Evolutionary conservation across 768 basidiomycete genomes (phyloP).

Genomic region (Leucosporidium yakuticum): DNA sequence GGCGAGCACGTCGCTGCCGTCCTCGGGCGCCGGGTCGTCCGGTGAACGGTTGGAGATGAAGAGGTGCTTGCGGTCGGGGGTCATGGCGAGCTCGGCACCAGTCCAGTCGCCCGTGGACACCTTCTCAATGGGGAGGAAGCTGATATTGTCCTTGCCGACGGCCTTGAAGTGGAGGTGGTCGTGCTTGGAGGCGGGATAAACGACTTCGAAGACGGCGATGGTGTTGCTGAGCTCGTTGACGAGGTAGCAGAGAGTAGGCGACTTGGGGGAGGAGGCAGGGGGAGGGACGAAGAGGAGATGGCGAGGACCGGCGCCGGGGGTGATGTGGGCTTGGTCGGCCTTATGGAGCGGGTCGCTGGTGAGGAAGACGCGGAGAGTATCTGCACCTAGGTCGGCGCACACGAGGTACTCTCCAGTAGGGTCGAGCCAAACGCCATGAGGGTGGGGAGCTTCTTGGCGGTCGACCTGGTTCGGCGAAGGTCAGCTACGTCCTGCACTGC

Average conservation of each 20-base stretch:
- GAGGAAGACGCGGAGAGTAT: conserved; percentile 13
- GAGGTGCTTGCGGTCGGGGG: conserved; percentile 3
- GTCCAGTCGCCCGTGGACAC: conserved; percentile 12
- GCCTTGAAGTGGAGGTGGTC: not conserved
- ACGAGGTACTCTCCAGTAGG: conserved; percentile 23
- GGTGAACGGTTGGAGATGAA: conserved; percentile 30
- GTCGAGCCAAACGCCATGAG: conserved; percentile 30
- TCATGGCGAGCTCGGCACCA: conserved; percentile 25
- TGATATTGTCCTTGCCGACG: conserved; percentile 12
- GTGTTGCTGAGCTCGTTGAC: conserved; percentile 20
- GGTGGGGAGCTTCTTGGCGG: conserved; percentile 26
- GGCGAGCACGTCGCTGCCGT: conserved; percentile 19
- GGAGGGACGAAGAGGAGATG: conserved; percentile 18
- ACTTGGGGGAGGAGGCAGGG: not conserved
- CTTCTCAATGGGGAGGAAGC: conserved; percentile 12
- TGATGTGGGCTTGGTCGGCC: conserved; percentile 6
- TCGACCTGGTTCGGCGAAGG: not conserved
- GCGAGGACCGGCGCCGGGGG: conserved; percentile 20
- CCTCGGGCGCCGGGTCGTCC: conserved; percentile 13
- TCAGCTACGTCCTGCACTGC: no score
- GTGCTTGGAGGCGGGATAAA: conserved; percentile 11
- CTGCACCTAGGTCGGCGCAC: conserved; percentile 25
- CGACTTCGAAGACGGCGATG: conserved; percentile 15
- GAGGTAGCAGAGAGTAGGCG: conserved; percentile 26
- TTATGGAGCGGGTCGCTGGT: not conserved